Evolutionary conservation across 305 asterid genomes (phyloP).

Genomic region (Coffea humblotiana): DNA sequence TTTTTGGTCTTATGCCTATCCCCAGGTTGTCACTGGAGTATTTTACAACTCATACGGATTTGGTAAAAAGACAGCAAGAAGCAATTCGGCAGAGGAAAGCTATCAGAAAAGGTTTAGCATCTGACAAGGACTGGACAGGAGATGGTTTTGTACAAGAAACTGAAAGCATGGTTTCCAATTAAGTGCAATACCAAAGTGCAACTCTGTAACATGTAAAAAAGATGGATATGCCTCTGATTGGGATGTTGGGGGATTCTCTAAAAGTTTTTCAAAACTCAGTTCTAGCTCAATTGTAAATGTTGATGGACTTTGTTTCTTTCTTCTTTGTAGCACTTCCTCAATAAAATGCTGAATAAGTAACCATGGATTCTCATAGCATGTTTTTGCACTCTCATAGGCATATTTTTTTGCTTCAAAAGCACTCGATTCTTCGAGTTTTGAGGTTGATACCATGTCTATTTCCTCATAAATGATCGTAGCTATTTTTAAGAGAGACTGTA

Average conservation of each 20-base stretch:
- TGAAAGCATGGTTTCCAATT: slow-evolving; percentile 92
- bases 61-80: slow-evolving; percentile 72
- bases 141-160: slow-evolving; percentile 87
- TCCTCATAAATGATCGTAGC: no score
- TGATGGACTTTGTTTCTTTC: background rate
- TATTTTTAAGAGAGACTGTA: no score
- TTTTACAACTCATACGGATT: slow-evolving; percentile 81
- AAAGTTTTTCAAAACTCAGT: background rate
- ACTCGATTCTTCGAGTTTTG: no score
- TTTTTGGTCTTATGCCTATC: background rate
- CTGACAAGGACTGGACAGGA: slow-evolving; percentile 97
- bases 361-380: background rate
- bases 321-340: background rate
- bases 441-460: no score
- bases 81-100: slow-evolving; percentile 78
- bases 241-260: no score
- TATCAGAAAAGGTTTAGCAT: slow-evolving; percentile 72
- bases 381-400: background rate
- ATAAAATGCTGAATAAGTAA: background rate
- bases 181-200: slow-evolving; percentile 11
- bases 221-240: background rate
- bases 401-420: no score
- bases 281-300: background rate
- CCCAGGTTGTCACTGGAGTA: slow-evolving; percentile 71
- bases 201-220: slow-evolving; percentile 1